Conservation (phyloP, 495 filamentous ascomycete genomes). For the Daldinia loculata region DNA sequence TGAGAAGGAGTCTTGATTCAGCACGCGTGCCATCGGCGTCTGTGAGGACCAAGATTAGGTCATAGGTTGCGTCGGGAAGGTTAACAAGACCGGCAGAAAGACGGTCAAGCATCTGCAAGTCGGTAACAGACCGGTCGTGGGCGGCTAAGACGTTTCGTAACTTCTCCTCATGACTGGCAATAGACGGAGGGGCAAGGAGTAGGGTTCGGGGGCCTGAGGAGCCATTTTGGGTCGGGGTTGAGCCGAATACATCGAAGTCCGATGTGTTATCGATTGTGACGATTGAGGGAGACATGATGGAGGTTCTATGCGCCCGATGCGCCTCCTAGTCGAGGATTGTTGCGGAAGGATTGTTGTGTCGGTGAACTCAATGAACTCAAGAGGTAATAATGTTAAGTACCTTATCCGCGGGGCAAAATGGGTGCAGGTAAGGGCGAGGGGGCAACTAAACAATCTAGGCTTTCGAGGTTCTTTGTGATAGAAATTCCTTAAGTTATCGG, state of each 20-base stretch:
- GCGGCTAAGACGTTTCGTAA: constrained; percentile 57
- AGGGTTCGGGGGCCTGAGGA: constrained; percentile 54
- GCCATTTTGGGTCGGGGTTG: constrained; percentile 34
- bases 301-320: constrained; percentile 22
- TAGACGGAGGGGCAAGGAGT: constrained; percentile 63
- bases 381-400: constrained; percentile 11
- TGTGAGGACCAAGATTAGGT: constrained; percentile 83
- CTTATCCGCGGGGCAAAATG: constrained; percentile 26
- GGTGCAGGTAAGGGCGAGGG: constrained; percentile 1
- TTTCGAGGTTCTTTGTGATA: background rate
- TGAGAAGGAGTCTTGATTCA: constrained; percentile 68
- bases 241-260: constrained; percentile 48
- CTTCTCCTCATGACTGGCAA: constrained; percentile 59
- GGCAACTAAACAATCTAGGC: constrained; percentile 9
- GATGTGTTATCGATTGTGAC: constrained; percentile 52
- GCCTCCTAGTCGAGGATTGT: constrained; percentile 9
- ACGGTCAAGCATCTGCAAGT: constrained; percentile 98
- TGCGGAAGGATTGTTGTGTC: background rate
- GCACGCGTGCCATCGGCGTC: constrained; percentile 69
- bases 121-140: constrained; percentile 76
- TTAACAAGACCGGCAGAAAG: constrained; percentile 82
- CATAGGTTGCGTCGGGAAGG: constrained; percentile 81
- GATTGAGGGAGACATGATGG: constrained; percentile 50
- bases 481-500: background rate
- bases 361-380: background rate